Conservation (phyloP, 805 yeast species). For the Candida namnaoensis region DNA sequence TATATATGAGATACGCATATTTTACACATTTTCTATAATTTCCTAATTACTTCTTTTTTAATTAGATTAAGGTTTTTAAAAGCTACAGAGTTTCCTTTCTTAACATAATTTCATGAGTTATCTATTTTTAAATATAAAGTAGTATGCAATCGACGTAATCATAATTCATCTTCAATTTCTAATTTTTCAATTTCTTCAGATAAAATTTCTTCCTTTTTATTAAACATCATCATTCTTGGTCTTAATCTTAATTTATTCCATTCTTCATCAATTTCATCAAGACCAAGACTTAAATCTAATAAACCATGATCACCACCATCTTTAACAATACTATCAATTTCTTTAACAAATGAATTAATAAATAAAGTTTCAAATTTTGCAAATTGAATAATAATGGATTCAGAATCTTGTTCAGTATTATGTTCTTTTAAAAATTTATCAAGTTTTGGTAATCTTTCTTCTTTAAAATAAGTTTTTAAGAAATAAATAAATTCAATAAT, state of each 20-base stretch:
- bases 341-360: slow-evolving; percentile 2
- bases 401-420: not conserved
- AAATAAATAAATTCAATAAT: slow-evolving; percentile 13
- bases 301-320: slow-evolving; percentile 4
- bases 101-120: too few relatives aligned
- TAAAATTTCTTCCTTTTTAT: not conserved
- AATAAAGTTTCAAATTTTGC: slow-evolving; percentile 9
- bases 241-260: slow-evolving; percentile 14
- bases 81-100: too few relatives aligned
- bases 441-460: not conserved
- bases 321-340: not conserved
- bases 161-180: not conserved
- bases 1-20: too few relatives aligned
- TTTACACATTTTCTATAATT: too few relatives aligned
- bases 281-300: slow-evolving; percentile 10
- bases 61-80: too few relatives aligned
- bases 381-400: slow-evolving; percentile 11
- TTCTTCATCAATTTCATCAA: slow-evolving; percentile 13
- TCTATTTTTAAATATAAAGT: too few relatives aligned
- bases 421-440: not conserved
- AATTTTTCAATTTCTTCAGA: not conserved
- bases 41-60: too few relatives aligned
- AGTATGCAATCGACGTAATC: not conserved
- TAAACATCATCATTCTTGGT: slow-evolving; percentile 7
- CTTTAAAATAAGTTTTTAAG: slow-evolving; percentile 8